These are phyloP conservation scores for Nepenthes mirabilis DNA, from an alignment of 148 eudicot genomes.

Conservation along the genomic window DNA sequence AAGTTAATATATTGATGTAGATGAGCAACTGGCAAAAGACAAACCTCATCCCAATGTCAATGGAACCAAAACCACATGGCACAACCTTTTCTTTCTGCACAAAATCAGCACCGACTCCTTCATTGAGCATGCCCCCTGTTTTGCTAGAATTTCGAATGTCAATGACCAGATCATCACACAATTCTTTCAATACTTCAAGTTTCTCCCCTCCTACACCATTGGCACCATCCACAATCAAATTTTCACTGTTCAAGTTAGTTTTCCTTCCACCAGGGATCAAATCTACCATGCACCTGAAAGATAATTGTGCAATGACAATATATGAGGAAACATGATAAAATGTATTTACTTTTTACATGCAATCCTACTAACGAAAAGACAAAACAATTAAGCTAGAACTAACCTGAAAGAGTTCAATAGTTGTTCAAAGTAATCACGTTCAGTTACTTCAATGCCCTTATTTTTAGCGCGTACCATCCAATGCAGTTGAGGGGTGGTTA, in stretches of 20 bases:
- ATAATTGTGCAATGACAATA: background rate
- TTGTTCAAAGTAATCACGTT: constrained; percentile 57
- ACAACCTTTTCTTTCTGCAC: constrained; percentile 89
- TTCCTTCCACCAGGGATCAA: constrained; percentile 36
- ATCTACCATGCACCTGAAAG: constrained; percentile 65
- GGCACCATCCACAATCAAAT: constrained; percentile 81
- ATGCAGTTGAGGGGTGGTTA: constrained; percentile 90
- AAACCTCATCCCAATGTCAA: constrained; percentile 69
- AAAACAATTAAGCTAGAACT: constrained; percentile 7
- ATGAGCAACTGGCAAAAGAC: constrained; percentile 12
- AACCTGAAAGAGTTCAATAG: constrained; percentile 68
- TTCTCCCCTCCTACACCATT: constrained; percentile 93
- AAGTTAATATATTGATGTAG: background rate
- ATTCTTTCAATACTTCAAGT: constrained; percentile 44
- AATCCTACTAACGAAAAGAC: background rate
- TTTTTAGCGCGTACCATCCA: constrained; percentile 98
- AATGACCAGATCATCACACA: constrained; percentile 32
- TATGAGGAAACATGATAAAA: background rate
- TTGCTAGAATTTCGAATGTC: constrained; percentile 72
- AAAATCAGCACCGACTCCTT: constrained; percentile 96
- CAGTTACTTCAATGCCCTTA: constrained; percentile 59
- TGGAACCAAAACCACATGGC: constrained; percentile 60
- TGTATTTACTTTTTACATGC: background rate
- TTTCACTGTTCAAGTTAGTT: constrained; percentile 17
- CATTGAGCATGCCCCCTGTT: constrained; percentile 67